A percentile compares a stretch with the other conserved stretches of the same genome.
phyloP scores from a whole-genome alignment of 352 stramenopile species.

The Pythium insidiosum region DNA sequence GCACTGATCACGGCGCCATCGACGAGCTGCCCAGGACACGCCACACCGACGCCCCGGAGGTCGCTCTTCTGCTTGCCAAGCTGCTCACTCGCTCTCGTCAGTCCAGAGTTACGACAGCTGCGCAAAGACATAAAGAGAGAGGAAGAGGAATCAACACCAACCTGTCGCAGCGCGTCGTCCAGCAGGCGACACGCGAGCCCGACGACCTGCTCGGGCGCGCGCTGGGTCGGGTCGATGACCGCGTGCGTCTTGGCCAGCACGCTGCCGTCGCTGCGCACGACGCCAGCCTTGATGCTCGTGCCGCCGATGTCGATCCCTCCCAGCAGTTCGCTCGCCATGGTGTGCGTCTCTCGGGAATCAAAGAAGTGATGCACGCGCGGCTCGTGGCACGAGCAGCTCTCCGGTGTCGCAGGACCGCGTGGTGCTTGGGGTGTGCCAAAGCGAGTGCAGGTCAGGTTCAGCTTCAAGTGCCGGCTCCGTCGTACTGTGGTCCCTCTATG shows the following conservation, averaged over 20 bases:
- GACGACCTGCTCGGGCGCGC: conserved; percentile 45
- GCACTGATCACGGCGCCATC: conserved; percentile 44
- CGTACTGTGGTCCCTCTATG: background rate
- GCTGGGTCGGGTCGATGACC: conserved; percentile 25
- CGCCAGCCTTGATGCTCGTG: conserved; percentile 62
- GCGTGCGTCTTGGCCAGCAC: conserved; percentile 43
- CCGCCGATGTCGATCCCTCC: conserved; percentile 70
- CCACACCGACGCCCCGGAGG: conserved; percentile 43
- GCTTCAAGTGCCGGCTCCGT: no score
- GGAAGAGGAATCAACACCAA: no score
- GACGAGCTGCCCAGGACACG: conserved; percentile 51
- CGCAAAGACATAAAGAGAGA: no score
- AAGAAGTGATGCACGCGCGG: no score
- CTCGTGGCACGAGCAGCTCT: no score
- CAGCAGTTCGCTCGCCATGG: conserved; percentile 19
- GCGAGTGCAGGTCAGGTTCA: no score
- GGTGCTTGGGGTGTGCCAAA: no score
- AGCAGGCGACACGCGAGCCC: conserved; percentile 28
- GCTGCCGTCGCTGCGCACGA: conserved; percentile 39
- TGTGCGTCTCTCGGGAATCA: background rate
- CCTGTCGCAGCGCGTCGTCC: conserved; percentile 32
- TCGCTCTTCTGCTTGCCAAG: conserved; percentile 12
- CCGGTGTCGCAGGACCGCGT: no score
- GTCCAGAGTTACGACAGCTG: no score
- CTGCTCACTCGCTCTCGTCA: background rate